Percentiles rank a stretch among this genome's conserved stretches.
Conservation (phyloP, 164 flowering plant genomes). For the Vitis vinifera region ASM3070453v1 NC_081821.1:1356001-1356500, state of each 20-base stretch:
- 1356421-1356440: too few relatives aligned
- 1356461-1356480: too few relatives aligned
- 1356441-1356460: too few relatives aligned
- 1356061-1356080: conserved; percentile 40
- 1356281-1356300: conserved; percentile 46
- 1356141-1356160: background rate
- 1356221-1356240: conserved; percentile 54
- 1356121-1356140: background rate
- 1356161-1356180: background rate
- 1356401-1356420: too few relatives aligned
- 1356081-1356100: conserved; percentile 32
- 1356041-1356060: conserved; percentile 60
- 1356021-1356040: background rate
- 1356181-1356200: background rate
- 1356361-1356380: too few relatives aligned
- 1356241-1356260: conserved; percentile 43
- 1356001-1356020: background rate
- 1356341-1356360: background rate
- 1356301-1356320: conserved; percentile 24
- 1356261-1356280: conserved; percentile 46
- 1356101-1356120: background rate
- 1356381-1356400: too few relatives aligned
- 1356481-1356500: too few relatives aligned
- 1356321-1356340: background rate
- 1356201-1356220: conserved; percentile 57